Conservation (phyloP, 139 green algal genomes). For the Nannochloris sp. region DNA sequence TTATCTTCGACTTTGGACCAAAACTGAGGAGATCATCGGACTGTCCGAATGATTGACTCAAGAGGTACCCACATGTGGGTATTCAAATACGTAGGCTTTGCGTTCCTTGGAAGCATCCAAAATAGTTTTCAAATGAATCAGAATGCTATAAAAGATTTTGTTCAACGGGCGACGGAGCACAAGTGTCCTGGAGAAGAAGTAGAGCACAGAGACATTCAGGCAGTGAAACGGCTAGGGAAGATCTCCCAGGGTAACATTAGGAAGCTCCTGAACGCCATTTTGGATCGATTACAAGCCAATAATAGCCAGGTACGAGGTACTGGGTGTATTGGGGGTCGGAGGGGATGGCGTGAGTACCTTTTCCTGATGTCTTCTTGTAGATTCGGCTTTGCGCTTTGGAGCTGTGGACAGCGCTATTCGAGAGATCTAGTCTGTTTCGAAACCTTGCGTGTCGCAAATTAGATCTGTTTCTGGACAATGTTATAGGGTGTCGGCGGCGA, state of each 20-base stretch:
- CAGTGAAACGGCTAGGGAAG: constrained; percentile 23
- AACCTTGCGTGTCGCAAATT: constrained; percentile 10
- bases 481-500: constrained; percentile 15
- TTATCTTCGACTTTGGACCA: too few relatives aligned
- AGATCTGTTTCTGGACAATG: constrained; percentile 28
- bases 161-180: not conserved
- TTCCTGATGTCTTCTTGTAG: not conserved
- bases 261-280: constrained; percentile 6
- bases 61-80: too few relatives aligned
- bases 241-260: constrained; percentile 14
- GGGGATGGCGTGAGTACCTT: not conserved
- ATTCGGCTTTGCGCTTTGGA: constrained; percentile 27
- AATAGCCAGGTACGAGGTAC: constrained; percentile 22
- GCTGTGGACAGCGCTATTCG: constrained; percentile 31
- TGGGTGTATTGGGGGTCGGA: too few relatives aligned
- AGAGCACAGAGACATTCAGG: constrained; percentile 11
- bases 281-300: constrained; percentile 16
- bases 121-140: not conserved
- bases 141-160: not conserved
- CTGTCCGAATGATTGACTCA: too few relatives aligned
- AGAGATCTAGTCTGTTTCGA: constrained; percentile 28
- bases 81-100: too few relatives aligned
- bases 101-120: not conserved
- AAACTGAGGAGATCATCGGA: too few relatives aligned
- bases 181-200: not conserved